These are phyloP conservation scores for Pyricularia sp. DNA, from an alignment of 2,329 filamentous ascomycete genomes.

Conservation along the genomic window DNA sequence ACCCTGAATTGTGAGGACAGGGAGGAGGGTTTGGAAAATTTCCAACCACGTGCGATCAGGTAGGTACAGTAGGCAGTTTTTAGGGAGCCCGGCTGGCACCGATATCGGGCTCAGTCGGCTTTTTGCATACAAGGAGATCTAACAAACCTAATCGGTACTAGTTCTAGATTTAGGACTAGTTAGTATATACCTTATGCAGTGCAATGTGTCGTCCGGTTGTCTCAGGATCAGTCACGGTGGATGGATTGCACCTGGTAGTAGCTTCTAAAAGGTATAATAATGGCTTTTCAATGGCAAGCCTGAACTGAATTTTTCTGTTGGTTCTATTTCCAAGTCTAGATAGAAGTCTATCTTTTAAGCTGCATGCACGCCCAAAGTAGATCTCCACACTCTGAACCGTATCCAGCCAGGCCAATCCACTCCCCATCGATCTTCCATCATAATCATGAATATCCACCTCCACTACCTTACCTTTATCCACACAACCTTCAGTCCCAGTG, in stretches of 20 bases:
- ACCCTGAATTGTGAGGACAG: neutral
- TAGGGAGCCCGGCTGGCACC: neutral
- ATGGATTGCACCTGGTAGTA: neutral
- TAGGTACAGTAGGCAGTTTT: neutral
- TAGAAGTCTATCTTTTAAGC: neutral
- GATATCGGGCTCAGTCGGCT: neutral
- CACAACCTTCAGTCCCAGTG: neutral
- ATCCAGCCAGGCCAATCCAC: neutral
- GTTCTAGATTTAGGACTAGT: too few species aligned
- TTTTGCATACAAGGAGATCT: neutral
- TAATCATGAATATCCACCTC: neutral
- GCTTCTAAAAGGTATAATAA: neutral
- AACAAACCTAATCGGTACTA: neutral
- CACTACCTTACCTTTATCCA: neutral
- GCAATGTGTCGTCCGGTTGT: neutral
- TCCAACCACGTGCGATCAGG: neutral
- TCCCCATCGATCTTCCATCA: neutral
- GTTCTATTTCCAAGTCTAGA: too few species aligned
- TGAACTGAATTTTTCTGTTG: neutral
- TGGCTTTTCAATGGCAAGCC: neutral
- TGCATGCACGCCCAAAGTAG: neutral
- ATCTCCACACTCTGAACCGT: neutral
- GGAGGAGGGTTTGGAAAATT: neutral
- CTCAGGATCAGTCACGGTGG: neutral
- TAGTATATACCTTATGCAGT: too few species aligned